Base-by-base conservation (phyloP, 257 asterid genomes). In the Solanum okadae region DNA sequence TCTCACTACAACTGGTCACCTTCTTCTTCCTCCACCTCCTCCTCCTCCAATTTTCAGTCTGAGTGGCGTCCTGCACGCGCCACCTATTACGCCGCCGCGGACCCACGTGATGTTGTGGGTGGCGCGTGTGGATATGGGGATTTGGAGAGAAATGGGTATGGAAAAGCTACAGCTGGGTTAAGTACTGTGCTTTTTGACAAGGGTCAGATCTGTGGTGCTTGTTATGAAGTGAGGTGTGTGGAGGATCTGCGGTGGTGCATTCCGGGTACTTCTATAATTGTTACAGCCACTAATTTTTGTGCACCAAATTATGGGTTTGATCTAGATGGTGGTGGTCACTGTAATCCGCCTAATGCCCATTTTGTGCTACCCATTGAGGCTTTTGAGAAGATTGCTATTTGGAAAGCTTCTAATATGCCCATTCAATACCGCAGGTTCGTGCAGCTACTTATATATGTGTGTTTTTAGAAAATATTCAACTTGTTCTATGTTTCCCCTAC, bases 131-230 rank as follows among this genome's bases (percentile, higher is more conserved):
- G 99, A n/a, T 97, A 89, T 86, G 98, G 95, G 3, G 98, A 97
- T 93, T 75, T 97, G 38, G 93, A 89, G n/a, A 94, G 92, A 87
- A 88, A 75, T 81, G 99, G 99, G 2, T 96, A 97, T 90, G 99
- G 99, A 67, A 96, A 96, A 88, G 97, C 98, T 89, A 97, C 99
- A n/a, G 99, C 98, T 86, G 99, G 94, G 75, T 95, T 97, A 35
- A 96, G 99, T 89, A 92, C 96, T 25, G 93, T 91, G 70, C 90
- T 96, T 88, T 97, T 94, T 91, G 95, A 92, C 14, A 95, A 90
- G 23, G 99, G 99, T 81, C 98, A 95, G 98, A 97, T 96, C 96
- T 97, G 99, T 91, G 99, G 98, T 88, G 99, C 99, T 34, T 97
- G 99, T 90, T 96, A 88, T 91, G 98, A 95, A 86, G 92, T 97